Percentiles rank a stretch among this genome's conserved stretches.
These are phyloP conservation scores for Persicaria tinctoria DNA, from an alignment of 148 eudicot species.

Conservation along the genomic window DNA sequence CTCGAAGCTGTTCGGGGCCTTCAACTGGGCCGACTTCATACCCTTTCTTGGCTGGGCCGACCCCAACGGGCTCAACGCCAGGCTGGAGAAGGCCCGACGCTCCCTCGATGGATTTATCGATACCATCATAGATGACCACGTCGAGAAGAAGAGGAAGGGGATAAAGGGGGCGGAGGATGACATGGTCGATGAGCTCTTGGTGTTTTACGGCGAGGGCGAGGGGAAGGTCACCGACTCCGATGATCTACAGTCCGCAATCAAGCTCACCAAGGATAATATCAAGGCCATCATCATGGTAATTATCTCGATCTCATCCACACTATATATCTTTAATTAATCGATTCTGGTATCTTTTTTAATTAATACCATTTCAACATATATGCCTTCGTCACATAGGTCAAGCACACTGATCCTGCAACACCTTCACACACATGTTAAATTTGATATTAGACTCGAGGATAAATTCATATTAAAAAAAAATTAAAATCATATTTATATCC, in stretches of 20 bases:
- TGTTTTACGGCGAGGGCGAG: constrained; percentile 48
- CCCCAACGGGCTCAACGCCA: constrained; percentile 49
- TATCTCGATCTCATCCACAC: too few relatives aligned
- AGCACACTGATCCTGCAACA: too few relatives aligned
- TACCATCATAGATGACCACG: constrained; percentile 65
- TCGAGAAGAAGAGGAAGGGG: constrained; percentile 27
- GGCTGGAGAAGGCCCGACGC: constrained; percentile 51
- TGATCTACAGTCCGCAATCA: constrained; percentile 58
- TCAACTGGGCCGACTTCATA: constrained; percentile 66
- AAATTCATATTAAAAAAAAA: too few relatives aligned
- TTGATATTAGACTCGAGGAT: too few relatives aligned
- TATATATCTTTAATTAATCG: too few relatives aligned
- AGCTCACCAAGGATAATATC: constrained; percentile 66
- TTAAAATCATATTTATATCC: too few relatives aligned
- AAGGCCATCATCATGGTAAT: constrained; percentile 86
- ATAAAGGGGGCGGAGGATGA: constrained; percentile 27
- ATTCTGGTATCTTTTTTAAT: too few relatives aligned
- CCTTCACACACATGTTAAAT: too few relatives aligned
- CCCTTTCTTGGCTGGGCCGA: constrained; percentile 56
- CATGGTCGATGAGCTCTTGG: constrained; percentile 84
- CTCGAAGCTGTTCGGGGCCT: constrained; percentile 60
- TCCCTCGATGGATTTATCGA: constrained; percentile 68
- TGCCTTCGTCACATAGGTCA: too few relatives aligned
- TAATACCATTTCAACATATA: too few relatives aligned
- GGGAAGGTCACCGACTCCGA: constrained; percentile 48